A percentile compares a stretch with the other conserved stretches of the same genome.
Evolutionary conservation across 129 eudicot genomes (phyloP).

Genomic region (Flaveria sonorensis): DNA sequence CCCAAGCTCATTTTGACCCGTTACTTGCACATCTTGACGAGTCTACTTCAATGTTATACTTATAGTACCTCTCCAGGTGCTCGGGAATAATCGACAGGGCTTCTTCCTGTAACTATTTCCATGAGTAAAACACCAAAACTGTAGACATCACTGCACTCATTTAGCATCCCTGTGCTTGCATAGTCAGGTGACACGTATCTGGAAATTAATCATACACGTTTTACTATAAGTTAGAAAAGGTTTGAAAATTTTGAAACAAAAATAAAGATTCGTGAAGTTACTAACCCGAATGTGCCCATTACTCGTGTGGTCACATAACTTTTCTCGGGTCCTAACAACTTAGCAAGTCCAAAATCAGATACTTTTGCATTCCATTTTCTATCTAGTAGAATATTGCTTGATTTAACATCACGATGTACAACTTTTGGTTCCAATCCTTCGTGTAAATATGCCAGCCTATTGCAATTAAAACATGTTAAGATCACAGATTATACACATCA

Average conservation of each 20-base stretch:
- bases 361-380: constrained; percentile 86
- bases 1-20: not conserved
- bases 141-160: constrained; percentile 82
- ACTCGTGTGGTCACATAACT: constrained; percentile 90
- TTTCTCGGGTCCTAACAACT: constrained; percentile 78
- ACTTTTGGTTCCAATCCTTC: constrained; percentile 98
- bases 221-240: not conserved
- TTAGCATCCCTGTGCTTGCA: constrained; percentile 94
- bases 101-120: constrained; percentile 90
- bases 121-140: constrained; percentile 93
- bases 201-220: constrained; percentile 12
- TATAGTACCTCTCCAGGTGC: constrained; percentile 88
- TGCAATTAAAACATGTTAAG: constrained; percentile 10
- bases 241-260: not conserved
- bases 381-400: constrained; percentile 91
- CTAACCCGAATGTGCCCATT: constrained; percentile 96
- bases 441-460: constrained; percentile 57
- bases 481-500: constrained; percentile 6
- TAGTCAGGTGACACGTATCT: constrained; percentile 96
- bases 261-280: constrained; percentile 16
- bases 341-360: constrained; percentile 97
- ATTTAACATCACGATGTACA: constrained; percentile 95
- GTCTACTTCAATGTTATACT: not conserved
- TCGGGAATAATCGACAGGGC: constrained; percentile 91
- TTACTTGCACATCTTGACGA: not conserved